These are phyloP conservation scores for Cystofilobasidium macerans DNA, from an alignment of 768 basidiomycete genomes.

Conservation along the genomic window DNA sequence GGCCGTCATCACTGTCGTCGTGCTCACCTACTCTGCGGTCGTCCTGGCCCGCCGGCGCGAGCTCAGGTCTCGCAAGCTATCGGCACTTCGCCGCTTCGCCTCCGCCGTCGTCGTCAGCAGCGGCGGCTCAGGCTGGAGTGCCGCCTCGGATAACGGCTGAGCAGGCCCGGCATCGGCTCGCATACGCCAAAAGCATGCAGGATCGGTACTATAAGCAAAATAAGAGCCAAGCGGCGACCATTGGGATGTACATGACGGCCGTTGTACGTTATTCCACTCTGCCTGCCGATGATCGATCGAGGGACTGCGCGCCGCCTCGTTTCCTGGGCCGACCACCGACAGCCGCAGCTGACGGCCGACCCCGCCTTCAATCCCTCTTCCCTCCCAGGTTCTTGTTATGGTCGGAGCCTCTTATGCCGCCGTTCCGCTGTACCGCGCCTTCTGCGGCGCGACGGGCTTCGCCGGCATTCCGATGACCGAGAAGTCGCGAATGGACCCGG, in stretches of 20 bases:
- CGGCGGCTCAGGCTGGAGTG: neutral
- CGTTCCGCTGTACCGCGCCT: slow-evolving; percentile 92
- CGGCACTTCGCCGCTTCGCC: neutral
- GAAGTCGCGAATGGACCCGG: slow-evolving; percentile 40
- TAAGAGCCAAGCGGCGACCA: neutral
- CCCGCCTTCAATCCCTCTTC: neutral
- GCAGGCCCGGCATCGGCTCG: neutral
- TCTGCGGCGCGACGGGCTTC: slow-evolving; percentile 95
- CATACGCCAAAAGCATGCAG: neutral
- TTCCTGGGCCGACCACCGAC: too few species aligned
- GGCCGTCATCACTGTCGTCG: too few species aligned
- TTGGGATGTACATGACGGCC: neutral
- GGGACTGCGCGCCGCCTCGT: neutral
- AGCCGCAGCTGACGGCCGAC: neutral
- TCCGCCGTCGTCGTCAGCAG: neutral
- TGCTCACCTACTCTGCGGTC: too few species aligned
- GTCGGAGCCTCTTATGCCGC: slow-evolving; percentile 90
- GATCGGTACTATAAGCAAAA: neutral
- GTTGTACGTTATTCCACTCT: neutral
- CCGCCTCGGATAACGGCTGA: neutral
- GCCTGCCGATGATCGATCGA: neutral
- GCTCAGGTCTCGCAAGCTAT: neutral
- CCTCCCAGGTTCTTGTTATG: slow-evolving; percentile 57
- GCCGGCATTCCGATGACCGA: slow-evolving; percentile 86
- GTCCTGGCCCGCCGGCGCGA: neutral